Base-by-base conservation (phyloP, 768 basidiomycete genomes). In the Filobasidium floriforme region DNA sequence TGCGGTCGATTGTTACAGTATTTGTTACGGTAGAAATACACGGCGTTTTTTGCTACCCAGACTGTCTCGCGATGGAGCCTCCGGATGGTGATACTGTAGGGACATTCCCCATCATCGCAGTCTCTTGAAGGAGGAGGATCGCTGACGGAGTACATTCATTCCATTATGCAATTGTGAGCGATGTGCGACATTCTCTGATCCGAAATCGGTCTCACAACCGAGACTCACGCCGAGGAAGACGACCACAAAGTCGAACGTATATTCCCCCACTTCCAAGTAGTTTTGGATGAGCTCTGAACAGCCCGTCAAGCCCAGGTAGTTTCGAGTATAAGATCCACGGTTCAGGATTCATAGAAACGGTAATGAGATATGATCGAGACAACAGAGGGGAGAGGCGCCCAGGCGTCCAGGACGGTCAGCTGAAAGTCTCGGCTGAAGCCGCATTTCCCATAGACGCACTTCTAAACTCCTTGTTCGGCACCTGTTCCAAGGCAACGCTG, bases 391-490 rank as follows among this genome's bases (percentile, higher is more conserved):
- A 37, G 32, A 37, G n/a, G n/a, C n/a, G n/a, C n/a, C 9, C 32
- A 37, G 32, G 9, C 32, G 9, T 4, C n/a, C 9, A 37, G 3
- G 32, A 9, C 9, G 9, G 9, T 37, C 4, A 37, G 32, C 32
- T 37, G 9, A 37, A 37, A 37, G 32, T 37, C 32, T 37, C 32
- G 32, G 32, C 9, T 9, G 32, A 37, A 37, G 32, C 3, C 3
- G 32, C 32, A 37, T 37, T 60, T 57, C 55, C 24, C 7, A 37
- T n/a, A 59, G 55, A 41, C 89, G 79, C 77, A 92, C 90, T 86
- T 52, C 90, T 87, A 37, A 92, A 73, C 72, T 93, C 90, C 77
- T 92, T 93, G 83, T 92, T 92, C 2, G 88, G 87, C 1, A 93
- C 87, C 71, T 85, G 84, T 4, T 84, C 80, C 11, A 93, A 79